These are phyloP conservation scores for Lipomyces chichibuensis DNA, from an alignment of 805 yeast species.

Conservation along the genomic window DNA sequence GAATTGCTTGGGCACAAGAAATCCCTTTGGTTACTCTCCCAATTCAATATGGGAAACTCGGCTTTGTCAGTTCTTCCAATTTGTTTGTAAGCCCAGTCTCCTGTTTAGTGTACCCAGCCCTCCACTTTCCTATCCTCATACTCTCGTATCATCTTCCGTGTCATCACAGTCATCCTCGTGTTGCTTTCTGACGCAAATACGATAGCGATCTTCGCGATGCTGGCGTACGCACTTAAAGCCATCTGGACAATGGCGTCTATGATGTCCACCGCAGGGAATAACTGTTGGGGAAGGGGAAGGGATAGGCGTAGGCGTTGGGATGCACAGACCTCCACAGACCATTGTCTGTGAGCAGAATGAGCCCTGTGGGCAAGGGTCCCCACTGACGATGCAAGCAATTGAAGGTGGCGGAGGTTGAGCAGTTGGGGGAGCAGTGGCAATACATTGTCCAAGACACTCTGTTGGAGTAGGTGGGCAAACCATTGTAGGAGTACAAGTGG, in stretches of 20 bases:
- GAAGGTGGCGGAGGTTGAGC: constrained; percentile 1
- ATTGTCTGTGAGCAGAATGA: constrained; percentile 3
- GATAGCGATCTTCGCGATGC: too few relatives aligned
- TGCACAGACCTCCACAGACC: constrained; percentile 5
- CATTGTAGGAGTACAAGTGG: constrained; percentile 6
- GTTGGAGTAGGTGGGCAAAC: constrained; percentile 1
- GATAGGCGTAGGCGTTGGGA: neutral
- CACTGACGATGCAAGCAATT: neutral
- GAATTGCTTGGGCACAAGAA: too few relatives aligned
- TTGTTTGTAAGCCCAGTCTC: neutral
- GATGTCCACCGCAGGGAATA: neutral
- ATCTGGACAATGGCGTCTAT: too few relatives aligned
- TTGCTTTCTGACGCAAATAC: too few relatives aligned
- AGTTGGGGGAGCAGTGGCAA: constrained; percentile 6
- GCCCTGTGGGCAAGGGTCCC: constrained; percentile 1
- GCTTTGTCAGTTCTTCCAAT: neutral
- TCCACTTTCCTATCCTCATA: neutral
- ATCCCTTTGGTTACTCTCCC: neutral
- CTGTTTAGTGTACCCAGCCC: neutral
- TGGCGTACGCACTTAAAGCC: too few relatives aligned
- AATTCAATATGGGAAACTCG: neutral
- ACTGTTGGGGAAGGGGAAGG: neutral
- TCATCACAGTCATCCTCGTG: neutral
- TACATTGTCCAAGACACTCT: neutral
- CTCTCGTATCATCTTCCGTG: too few relatives aligned